These are phyloP conservation scores for Saccharomyces hybrid DNA, from an alignment of 1,139 yeast genomes.

Conservation along the genomic window DNA sequence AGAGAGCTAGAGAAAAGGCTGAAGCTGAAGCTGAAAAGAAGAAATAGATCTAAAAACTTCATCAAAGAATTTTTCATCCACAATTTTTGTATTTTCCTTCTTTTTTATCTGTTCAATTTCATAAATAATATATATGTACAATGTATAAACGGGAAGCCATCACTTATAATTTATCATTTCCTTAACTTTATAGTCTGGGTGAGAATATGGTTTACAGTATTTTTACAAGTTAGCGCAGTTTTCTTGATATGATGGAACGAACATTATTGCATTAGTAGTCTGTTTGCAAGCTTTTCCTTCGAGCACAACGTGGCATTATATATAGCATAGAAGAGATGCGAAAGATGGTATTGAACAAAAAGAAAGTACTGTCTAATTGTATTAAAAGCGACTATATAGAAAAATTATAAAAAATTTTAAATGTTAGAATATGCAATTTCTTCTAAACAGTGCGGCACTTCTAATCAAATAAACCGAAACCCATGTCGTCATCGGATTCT, in stretches of 20 bases:
- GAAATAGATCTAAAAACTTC: conserved; percentile 46
- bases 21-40: conserved; percentile 99
- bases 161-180: conserved; percentile 17
- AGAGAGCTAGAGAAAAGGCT: conserved; percentile 95
- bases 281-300: neutral
- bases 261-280: no score
- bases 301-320: neutral
- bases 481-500: conserved; percentile 69
- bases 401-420: conserved; percentile 3
- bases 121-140: conserved; percentile 17
- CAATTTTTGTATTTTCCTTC: conserved; percentile 7
- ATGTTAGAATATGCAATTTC: conserved; percentile 2
- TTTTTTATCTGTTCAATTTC: conserved; percentile 12
- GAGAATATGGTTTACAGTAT: neutral
- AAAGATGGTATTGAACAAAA: neutral
- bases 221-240: neutral
- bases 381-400: conserved; percentile 8
- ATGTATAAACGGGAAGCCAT: conserved; percentile 30
- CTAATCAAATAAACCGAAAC: conserved; percentile 80
- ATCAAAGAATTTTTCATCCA: conserved; percentile 4
- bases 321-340: neutral
- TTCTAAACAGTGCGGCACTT: conserved; percentile 7
- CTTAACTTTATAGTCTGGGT: conserved; percentile 3
- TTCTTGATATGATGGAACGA: neutral
- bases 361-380: conserved; percentile 2